Evolutionary conservation across 495 filamentous ascomycete genomes (phyloP), one percentile per base, ranked within the genome.

Genomic region (Echria macrotheca): DNA sequence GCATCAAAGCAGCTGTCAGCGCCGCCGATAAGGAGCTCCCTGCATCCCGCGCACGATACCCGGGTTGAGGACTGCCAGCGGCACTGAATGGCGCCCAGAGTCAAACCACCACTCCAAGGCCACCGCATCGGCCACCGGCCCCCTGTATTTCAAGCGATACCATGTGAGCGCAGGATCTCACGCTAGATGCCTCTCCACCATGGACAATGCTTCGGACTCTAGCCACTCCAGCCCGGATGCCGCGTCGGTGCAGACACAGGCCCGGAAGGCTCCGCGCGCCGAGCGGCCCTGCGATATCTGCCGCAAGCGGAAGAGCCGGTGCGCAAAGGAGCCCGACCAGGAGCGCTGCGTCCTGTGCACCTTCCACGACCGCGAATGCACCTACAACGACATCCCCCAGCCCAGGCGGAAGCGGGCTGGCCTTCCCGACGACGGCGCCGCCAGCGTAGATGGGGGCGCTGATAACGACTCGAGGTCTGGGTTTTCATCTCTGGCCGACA

Each of bases 241-340:
- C 21, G 53, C 50, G 18, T 44, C 44, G 7, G 9, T 29, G 9
- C 45, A 53, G n/a, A 29, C 46, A 7, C 55, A 48, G 12, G 18
- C 40, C 10, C 50, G 42, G 23, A 52, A 45, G 31, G 43, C 42
- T 22, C 23, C 47, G 11, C 59, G 60, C 31, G 25, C 52, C 39
- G 58, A 60, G 24, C 52, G 58, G n/a, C 61, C 61, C 10, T 64
- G 61, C 66, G 87, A 91, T 72, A 84, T 84, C 42, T 91, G 87
- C 67, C 74, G 88, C 37, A 80, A 79, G 63, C 72, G 87, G 59
- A 89, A 89, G 67, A 86, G 81, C 57, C 78, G 84, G 37, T 91
- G 87, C 66, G 87, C 85, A 17, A 85, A 87, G 67, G 83, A 87
- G 56, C 60, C 65, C 7, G 70, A 65, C 22, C 65, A 67, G 14